Base-by-base conservation (phyloP, 352 stramenopile species). In the Poterioochromonas sp. region DNA sequence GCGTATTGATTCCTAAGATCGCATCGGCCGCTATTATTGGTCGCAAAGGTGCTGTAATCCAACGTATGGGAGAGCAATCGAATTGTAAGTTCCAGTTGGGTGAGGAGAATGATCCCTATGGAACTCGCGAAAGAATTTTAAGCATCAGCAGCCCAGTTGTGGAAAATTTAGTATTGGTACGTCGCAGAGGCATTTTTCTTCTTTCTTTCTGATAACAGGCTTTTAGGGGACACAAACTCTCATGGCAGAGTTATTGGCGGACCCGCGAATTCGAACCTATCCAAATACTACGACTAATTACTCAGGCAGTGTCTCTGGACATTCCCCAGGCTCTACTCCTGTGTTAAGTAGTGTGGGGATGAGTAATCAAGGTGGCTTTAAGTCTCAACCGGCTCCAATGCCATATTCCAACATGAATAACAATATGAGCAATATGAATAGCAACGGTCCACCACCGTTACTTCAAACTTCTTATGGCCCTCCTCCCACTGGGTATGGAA, bases 21-120 rank as follows among this genome's bases (percentile, higher is more conserved):
- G 37, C 65, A 35, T 18, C 65, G 3, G 65, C 5, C 5, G 8
- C 1, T 26, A 1, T 74, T 5, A 74, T 74, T 74, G 65, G 65
- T 22, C 12, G 29, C 2, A 11, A 37, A 58, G 65, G 65, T 34
- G 8, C n/a, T 1, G 15, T 54, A 15, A 74, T 74, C 32, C 49
- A 74, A n/a, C 39, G 29, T 40, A 58, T 74, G 41, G 2, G 37
- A 18, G 65, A 74, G 29, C 1, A 51, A 54, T 58, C 39, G 8
- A 3, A 37, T 74, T 51, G 39, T 35, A 74, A 54, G 29, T 35
- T 74, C 39, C 5, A 74, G 53, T 22, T 74, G 20, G 65, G 65
- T 11, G 65, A 74, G 3, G 65, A 51, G 3, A 35, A 8, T 51
- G 65, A 74, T 35, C 65, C 65, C 11, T 58, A 35, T 22, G 11